Percentiles rank a stretch among this genome's conserved stretches.
Evolutionary conservation across 2,329 filamentous ascomycete species (phyloP).

Genomic region (Aureobasidium pullulans): DNA sequence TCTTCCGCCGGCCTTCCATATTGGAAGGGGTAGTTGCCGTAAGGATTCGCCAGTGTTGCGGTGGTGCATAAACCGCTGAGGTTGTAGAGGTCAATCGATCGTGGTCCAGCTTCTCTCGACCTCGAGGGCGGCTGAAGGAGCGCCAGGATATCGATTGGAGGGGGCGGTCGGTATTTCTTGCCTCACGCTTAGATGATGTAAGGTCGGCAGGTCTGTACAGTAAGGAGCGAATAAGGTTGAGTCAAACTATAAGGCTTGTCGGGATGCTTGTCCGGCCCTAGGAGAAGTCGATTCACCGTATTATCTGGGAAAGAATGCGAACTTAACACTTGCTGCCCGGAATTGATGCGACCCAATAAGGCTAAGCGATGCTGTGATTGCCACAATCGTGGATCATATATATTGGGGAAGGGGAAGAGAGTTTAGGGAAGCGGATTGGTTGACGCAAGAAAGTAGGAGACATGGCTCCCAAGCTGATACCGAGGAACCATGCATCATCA

Average conservation of each 20-base stretch:
- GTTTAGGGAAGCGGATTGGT: background rate
- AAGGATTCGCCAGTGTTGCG: slow-evolving; percentile 9
- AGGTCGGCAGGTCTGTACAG: background rate
- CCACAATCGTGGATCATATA: background rate
- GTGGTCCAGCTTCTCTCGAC: background rate
- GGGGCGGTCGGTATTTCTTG: background rate
- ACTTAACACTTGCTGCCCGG: background rate
- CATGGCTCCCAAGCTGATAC: background rate
- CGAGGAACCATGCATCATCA: slow-evolving; percentile 3
- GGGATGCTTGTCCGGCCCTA: background rate
- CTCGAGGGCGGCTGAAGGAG: background rate
- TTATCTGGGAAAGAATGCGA: background rate
- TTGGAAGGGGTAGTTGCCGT: background rate
- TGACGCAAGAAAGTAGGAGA: background rate
- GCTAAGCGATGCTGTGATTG: background rate
- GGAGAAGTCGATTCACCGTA: background rate
- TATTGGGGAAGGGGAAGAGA: background rate
- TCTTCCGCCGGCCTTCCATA: background rate
- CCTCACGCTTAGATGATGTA: background rate
- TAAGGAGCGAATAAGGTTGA: background rate
- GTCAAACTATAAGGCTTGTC: background rate
- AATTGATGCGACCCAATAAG: background rate
- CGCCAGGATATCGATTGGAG: background rate
- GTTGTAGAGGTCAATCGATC: background rate
- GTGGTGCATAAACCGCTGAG: background rate